Evolutionary conservation across 257 asterid species (phyloP), one percentile per base, ranked within the genome.

Genomic region (Solanum etuberosum): DNA sequence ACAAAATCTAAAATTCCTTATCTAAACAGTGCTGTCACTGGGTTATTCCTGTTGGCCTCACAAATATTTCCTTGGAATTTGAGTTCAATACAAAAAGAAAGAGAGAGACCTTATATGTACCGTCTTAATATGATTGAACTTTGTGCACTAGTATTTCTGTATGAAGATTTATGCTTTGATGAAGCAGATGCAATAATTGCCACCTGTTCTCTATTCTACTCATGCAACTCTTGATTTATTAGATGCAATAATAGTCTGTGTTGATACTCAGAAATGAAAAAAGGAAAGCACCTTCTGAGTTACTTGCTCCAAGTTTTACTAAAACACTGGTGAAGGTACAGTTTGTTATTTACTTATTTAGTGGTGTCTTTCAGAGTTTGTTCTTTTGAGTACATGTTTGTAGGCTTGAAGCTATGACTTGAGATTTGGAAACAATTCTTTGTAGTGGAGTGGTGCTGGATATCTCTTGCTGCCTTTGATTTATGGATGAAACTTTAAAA

Each of bases 1-100:
- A 96, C 91, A 95, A 93, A 77, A 97, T 96, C 91, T 96, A 92
- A 91, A 88, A 20, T 25, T 88, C 81, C 72, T 42, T 25, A 76
- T 85, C 48, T 29, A 46, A 59, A 7, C 32, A 48, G 42, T 80
- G 67, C 84, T 29, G 20, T 38, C 63, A 42, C 74, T 57, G 85
- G 68, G 68, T 43, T 43, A 43, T 71, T 84, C 38, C 86, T 84
- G 71, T 48, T 61, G 59, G 84, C 35, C 21, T 38, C 34, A 42
- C 71, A 20, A 84, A 71, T 86, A 68, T 71, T 88, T 59, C 85
- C 83, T 86, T 67, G 63, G 59, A 48, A 57, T n/a, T 73, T 71
- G 86, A 83, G 61, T 37, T 83, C 13, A 67, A 12, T 42, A 73
- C 78, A 57, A 86, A 68, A 48, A 81, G 46, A 73, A 48, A 87